Evolutionary conservation across 108 stramenopile species (phyloP).

Genomic region (Hondaea fermentalgiana): DNA sequence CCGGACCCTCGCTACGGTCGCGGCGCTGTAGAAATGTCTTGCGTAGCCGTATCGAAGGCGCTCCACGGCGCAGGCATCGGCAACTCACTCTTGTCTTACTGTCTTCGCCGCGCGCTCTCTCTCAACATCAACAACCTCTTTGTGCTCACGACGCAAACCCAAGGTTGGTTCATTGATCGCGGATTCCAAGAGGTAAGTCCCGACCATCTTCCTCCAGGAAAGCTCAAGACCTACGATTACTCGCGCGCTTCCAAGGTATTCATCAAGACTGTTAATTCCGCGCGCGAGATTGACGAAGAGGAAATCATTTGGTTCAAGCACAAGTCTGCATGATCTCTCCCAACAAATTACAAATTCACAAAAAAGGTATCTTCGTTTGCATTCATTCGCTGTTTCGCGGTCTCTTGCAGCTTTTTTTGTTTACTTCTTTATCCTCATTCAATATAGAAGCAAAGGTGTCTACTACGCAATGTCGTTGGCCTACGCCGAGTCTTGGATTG

Average conservation of each 20-base stretch:
- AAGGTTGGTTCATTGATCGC: constrained; percentile 49
- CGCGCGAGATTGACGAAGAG: constrained; percentile 6
- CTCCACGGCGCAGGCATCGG: constrained; percentile 38
- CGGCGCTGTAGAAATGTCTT: constrained; percentile 12
- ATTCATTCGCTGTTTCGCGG: too few species aligned
- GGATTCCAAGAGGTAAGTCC: constrained; percentile 26
- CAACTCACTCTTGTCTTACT: not conserved
- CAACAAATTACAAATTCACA: not conserved
- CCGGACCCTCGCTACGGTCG: constrained; percentile 1
- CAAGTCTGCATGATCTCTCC: not conserved
- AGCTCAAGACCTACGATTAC: constrained; percentile 13
- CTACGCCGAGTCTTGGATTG: too few species aligned
- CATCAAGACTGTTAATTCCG: not conserved
- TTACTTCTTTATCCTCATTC: too few species aligned
- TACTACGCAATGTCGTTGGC: too few species aligned
- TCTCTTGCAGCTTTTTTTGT: too few species aligned
- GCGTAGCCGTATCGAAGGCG: not conserved
- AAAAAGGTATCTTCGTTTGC: not conserved
- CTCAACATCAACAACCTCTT: not conserved
- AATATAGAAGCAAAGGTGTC: too few species aligned
- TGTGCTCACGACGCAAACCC: constrained; percentile 24
- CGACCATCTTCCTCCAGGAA: not conserved
- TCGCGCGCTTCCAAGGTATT: constrained; percentile 19
- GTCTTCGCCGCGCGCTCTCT: not conserved
- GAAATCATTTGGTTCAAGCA: constrained; percentile 17